Conservation (phyloP, 352 stramenopile genomes). For the Halophytophthora polymorphica region DNA sequence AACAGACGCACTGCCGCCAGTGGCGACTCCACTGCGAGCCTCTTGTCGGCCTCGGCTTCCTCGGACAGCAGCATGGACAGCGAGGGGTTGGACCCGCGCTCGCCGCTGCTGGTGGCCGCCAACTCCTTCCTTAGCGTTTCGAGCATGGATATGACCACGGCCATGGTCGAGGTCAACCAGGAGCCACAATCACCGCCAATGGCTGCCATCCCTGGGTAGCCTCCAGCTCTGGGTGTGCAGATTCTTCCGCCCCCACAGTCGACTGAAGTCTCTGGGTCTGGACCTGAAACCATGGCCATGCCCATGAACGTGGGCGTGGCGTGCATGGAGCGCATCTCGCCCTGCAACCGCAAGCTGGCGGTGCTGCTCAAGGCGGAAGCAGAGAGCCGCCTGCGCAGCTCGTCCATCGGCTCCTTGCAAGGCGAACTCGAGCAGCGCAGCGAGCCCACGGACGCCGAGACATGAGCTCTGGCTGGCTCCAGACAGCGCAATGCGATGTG, state of each 20-base stretch:
- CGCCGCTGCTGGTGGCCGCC: conserved; percentile 16
- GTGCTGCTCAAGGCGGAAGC: conserved; percentile 22
- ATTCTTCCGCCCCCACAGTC: conserved; percentile 11
- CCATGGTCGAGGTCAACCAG: neutral
- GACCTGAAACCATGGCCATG: conserved; percentile 30
- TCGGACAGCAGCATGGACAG: neutral
- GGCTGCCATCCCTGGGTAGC: neutral
- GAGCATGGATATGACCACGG: neutral
- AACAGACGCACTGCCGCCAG: no score
- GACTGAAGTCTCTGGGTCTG: neutral
- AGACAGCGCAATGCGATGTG: no score
- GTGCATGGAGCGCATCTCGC: conserved; percentile 35
- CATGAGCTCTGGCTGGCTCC: neutral
- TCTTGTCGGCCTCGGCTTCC: neutral
- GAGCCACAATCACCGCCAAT: neutral
- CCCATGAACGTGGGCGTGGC: conserved; percentile 21
- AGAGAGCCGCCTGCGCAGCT: conserved; percentile 27
- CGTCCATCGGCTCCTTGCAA: conserved; percentile 42
- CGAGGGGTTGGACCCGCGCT: neutral
- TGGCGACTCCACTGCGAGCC: neutral
- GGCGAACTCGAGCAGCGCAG: conserved; percentile 14
- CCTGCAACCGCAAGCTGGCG: conserved; percentile 46
- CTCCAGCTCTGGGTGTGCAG: conserved; percentile 16
- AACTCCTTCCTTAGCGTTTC: conserved; percentile 8
- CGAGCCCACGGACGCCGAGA: conserved; percentile 1